These are phyloP conservation scores for Fusarium luffae DNA, from an alignment of 2,329 filamentous ascomycete species.

Conservation along the genomic window DNA sequence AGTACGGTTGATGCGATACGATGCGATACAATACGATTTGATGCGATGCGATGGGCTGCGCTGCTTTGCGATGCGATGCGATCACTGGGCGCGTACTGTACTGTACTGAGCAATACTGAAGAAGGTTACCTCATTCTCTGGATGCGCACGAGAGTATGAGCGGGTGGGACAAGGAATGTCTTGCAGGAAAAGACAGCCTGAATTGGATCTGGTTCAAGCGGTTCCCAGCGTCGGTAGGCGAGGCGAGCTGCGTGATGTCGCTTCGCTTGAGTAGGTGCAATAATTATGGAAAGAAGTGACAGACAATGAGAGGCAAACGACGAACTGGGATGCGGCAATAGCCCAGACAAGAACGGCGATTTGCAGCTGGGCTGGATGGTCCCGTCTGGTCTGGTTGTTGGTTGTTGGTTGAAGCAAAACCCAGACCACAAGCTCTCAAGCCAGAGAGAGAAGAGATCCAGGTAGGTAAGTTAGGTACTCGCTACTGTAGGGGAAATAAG, in stretches of 20 bases:
- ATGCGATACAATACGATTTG: conserved; percentile 1
- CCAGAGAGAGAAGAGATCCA: conserved; percentile 1
- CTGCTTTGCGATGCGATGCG: neutral
- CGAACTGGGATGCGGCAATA: conserved; percentile 17
- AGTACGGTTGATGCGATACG: conserved; percentile 11
- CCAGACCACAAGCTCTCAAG: conserved; percentile 16
- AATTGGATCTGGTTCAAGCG: conserved; percentile 15
- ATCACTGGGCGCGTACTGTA: conserved; percentile 15
- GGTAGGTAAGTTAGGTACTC: conserved; percentile 11
- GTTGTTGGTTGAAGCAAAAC: conserved; percentile 7
- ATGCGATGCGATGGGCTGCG: neutral
- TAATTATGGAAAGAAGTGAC: neutral
- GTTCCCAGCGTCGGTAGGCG: conserved; percentile 23
- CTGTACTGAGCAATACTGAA: conserved; percentile 16
- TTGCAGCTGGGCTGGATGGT: conserved; percentile 19
- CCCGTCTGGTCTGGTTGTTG: conserved; percentile 12
- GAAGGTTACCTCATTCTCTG: conserved; percentile 35
- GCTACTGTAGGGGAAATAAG: neutral
- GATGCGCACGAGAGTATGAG: conserved; percentile 14
- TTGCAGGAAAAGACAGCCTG: conserved; percentile 3
- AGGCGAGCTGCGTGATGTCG: conserved; percentile 27
- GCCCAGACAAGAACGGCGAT: conserved; percentile 30
- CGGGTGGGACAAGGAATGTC: conserved; percentile 22
- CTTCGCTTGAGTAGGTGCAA: conserved; percentile 12
- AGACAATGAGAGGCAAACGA: conserved; percentile 14